These are phyloP conservation scores for Pythium plurisporium DNA, from an alignment of 352 stramenopile species.

Conservation along the genomic window DNA sequence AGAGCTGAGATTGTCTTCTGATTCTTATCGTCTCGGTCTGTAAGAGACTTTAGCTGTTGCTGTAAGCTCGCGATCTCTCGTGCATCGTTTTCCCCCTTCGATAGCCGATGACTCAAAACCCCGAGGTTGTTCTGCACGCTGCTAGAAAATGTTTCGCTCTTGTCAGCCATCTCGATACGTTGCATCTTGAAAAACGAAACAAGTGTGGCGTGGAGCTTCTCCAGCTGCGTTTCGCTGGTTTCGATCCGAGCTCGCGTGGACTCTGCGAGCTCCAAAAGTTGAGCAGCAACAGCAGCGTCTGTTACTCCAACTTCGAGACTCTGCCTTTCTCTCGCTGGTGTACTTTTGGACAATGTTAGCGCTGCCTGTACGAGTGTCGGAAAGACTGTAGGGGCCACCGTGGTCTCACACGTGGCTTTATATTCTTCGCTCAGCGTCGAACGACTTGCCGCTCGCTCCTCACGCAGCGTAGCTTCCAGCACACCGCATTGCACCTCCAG, in stretches of 20 bases:
- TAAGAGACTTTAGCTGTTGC: background rate
- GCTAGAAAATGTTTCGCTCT: background rate
- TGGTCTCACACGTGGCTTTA: too few relatives aligned
- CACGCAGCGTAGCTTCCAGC: conserved; percentile 6
- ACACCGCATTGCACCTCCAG: conserved; percentile 16
- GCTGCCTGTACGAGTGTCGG: conserved; percentile 20
- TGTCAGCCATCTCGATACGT: background rate
- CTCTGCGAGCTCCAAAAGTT: conserved; percentile 26
- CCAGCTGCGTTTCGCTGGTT: background rate
- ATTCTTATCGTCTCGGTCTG: conserved; percentile 16
- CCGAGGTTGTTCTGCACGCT: conserved; percentile 10
- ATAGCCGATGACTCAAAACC: conserved; percentile 15
- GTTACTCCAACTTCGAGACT: conserved; percentile 10
- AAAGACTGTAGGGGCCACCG: conserved; percentile 17
- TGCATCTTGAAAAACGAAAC: conserved; percentile 30
- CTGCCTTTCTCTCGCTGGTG: background rate
- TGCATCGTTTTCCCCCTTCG: conserved; percentile 5
- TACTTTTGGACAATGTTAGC: conserved; percentile 9
- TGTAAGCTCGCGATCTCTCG: conserved; percentile 6
- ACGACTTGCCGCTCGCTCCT: background rate
- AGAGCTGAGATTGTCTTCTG: conserved; percentile 19
- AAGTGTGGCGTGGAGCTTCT: conserved; percentile 16
- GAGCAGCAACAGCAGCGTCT: conserved; percentile 11
- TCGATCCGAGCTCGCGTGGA: conserved; percentile 5
- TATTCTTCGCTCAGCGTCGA: background rate